phyloP scores from a whole-genome alignment of 805 yeast genomes.

The Saccharomycopsis fermentans region DNA sequence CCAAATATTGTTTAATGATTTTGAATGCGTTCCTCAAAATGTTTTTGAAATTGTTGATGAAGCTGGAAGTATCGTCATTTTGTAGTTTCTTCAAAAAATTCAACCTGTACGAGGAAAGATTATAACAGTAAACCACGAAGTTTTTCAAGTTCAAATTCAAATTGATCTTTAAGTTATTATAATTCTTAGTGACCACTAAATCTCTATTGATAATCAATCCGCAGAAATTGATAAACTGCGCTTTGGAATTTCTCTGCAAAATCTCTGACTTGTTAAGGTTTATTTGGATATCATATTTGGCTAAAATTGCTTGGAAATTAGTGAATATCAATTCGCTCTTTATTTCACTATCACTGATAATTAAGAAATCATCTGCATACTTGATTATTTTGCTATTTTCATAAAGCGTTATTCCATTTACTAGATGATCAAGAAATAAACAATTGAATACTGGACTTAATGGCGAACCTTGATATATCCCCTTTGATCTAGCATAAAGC shows the following conservation, averaged over 20 bases:
- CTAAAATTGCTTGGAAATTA: neutral
- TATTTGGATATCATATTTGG: neutral
- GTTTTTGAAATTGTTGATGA: neutral
- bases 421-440: constrained; percentile 53
- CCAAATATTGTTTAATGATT: neutral
- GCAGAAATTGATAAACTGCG: constrained; percentile 2
- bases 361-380: constrained; percentile 76
- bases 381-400: constrained; percentile 36
- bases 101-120: neutral
- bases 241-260: neutral
- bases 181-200: neutral
- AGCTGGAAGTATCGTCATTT: constrained; percentile 1
- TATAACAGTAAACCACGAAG: neutral
- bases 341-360: constrained; percentile 39
- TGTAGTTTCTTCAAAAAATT: neutral
- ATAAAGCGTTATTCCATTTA: constrained; percentile 24
- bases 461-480: constrained; percentile 80
- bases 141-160: neutral
- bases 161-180: neutral
- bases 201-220: constrained; percentile 1
- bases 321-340: constrained; percentile 25
- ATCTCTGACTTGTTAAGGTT: constrained; percentile 1
- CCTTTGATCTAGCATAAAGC: constrained; percentile 43
- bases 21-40: neutral
- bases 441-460: constrained; percentile 70